Base-by-base conservation (phyloP, 106 monocot species). In the Platanthera zijinensis region DNA sequence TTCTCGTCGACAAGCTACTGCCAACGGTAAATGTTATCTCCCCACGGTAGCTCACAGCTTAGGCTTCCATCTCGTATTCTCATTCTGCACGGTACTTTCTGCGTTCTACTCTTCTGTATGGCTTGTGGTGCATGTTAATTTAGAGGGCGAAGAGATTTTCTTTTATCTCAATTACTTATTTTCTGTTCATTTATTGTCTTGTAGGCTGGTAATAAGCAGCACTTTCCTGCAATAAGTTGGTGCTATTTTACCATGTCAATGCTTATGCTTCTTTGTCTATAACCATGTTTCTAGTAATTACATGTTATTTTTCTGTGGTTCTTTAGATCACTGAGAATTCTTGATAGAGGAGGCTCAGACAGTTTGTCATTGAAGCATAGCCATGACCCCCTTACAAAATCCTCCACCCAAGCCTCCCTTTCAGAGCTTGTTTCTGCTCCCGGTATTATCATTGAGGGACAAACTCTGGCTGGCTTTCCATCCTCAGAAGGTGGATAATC, bases 401-500 rank as follows among this genome's bases (percentile, higher is more conserved):
- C 82, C 8, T 51, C 84, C 8, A 50, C 85, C 68, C 82, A 76
- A 13, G 72, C 56, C 0, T 18, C 79, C 28, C 74, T 76, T 10
- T 21, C 53, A 3, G 79, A 74, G 15, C 13, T 61, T 4, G 25
- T 22, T 4, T 51, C 74, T 50, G 78, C 51, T 59, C 52, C 81
- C 53, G 14, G 39, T 39, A 39, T 39, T 39, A 39, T 54, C 74
- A 17, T 57, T 46, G 74, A 75, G 64, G 83, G 61, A 45, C 81
- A 80, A 22, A 50, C 39, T 57, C 46, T 70, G 9, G 17, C 75
- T 46, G 59, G 46, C 64, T 69, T 52, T 56, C 53, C 14, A 14
- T 71, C 80, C 51, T 69, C 83, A 47, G 80, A 83, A 80, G 86
- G 86, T 83, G 80, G n/a, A 32, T 8, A 39, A 39, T 39, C 2